Conservation (phyloP, 257 asterid species). For the Nicotiana tabacum region DNA sequence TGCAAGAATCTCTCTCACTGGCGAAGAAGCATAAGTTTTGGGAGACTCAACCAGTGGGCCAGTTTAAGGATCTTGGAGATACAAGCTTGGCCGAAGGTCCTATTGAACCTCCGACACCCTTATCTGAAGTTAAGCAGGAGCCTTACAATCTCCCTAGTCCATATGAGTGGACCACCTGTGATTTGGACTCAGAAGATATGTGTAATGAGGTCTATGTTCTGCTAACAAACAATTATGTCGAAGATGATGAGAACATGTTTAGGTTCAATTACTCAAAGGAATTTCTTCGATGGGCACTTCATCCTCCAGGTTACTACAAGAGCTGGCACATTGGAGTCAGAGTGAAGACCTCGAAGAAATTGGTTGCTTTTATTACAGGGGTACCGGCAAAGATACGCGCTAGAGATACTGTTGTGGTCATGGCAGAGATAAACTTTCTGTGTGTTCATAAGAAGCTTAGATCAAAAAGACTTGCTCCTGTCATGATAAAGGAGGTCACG, state of each 20-base stretch:
- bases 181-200: constrained; percentile 24
- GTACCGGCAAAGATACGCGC: constrained; percentile 27
- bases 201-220: constrained; percentile 27
- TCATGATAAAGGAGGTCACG: constrained; percentile 31
- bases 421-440: constrained; percentile 30
- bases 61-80: constrained; percentile 29
- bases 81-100: constrained; percentile 28
- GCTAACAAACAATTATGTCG: constrained; percentile 25
- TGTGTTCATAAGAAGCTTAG: constrained; percentile 33
- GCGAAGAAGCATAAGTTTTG: constrained; percentile 29
- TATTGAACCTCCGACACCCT: constrained; percentile 25
- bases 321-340: constrained; percentile 36
- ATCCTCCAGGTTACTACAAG: constrained; percentile 28
- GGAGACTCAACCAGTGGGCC: constrained; percentile 36
- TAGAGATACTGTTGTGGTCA: constrained; percentile 11
- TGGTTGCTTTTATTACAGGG: constrained; percentile 33
- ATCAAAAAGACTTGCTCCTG: constrained; percentile 28
- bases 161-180: constrained; percentile 34
- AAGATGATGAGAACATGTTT: constrained; percentile 36
- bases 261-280: constrained; percentile 32
- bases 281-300: constrained; percentile 30
- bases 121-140: constrained; percentile 27
- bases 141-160: constrained; percentile 26
- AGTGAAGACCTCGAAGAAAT: constrained; percentile 25
- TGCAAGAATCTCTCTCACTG: constrained; percentile 26